These are phyloP conservation scores for Pseudocercospora vitis DNA, from an alignment of 2,329 filamentous ascomycete species.

Conservation along the genomic window DNA sequence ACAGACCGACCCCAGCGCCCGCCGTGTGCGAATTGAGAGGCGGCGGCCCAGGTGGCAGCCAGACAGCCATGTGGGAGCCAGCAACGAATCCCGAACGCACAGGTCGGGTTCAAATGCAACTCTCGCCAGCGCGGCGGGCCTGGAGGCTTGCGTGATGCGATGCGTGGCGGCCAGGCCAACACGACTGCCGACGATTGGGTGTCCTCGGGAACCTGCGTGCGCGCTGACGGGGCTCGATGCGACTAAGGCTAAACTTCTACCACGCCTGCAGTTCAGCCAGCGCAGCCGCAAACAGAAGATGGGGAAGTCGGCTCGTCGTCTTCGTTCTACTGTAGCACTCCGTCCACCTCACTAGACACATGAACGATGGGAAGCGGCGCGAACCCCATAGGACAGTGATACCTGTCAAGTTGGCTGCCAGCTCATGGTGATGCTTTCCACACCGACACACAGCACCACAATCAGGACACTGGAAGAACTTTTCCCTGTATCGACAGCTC, in stretches of 20 bases:
- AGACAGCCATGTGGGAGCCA: constrained; percentile 1
- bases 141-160: constrained; percentile 7
- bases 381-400: constrained; percentile 11
- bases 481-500: constrained; percentile 8
- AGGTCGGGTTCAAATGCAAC: constrained; percentile 11
- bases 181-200: constrained; percentile 15
- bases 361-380: no score
- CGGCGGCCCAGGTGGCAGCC: background rate
- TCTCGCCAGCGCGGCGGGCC: constrained; percentile 2
- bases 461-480: constrained; percentile 2
- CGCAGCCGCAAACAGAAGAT: background rate
- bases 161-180: constrained; percentile 1
- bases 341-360: no score
- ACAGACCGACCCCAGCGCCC: no score
- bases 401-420: constrained; percentile 6
- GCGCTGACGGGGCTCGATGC: constrained; percentile 6
- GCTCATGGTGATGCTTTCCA: background rate
- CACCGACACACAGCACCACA: constrained; percentile 7
- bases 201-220: constrained; percentile 9
- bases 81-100: background rate
- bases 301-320: constrained; percentile 11
- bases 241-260: no score
- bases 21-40: background rate
- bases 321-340: no score
- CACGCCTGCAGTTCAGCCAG: no score